phyloP scores from a whole-genome alignment of 345 rosid genomes.

The Clausena lansium region DNA sequence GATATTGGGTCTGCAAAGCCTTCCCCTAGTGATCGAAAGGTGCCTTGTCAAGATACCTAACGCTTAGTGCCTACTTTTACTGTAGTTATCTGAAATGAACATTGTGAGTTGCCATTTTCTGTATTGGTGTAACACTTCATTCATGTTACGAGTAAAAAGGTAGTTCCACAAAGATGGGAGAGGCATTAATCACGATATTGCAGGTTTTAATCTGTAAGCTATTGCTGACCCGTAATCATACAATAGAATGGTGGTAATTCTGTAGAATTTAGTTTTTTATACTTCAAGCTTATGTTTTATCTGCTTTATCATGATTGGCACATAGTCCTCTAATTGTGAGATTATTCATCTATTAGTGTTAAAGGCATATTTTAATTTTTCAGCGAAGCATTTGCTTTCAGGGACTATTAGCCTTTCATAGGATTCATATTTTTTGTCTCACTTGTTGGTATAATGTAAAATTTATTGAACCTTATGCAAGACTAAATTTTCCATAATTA shows the following conservation, averaged over 20 bases:
- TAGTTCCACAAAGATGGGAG: background rate
- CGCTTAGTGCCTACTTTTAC: background rate
- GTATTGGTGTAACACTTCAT: background rate
- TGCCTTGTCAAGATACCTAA: conserved; percentile 11
- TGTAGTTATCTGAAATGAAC: background rate
- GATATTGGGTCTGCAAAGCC: conserved; percentile 85
- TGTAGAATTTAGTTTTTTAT: background rate
- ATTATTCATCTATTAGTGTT: background rate
- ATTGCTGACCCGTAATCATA: background rate
- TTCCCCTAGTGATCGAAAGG: conserved; percentile 70
- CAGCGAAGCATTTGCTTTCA: background rate
- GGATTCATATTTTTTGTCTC: background rate
- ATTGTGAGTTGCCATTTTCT: background rate
- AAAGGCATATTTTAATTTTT: background rate
- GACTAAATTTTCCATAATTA: background rate
- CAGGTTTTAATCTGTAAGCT: background rate
- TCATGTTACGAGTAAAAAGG: background rate
- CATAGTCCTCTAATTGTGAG: background rate
- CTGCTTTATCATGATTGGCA: background rate
- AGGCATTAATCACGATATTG: background rate
- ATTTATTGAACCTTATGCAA: background rate
- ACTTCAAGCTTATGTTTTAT: background rate
- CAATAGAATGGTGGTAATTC: background rate
- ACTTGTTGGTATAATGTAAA: background rate
- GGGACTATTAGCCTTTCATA: background rate